These are phyloP conservation scores for Kokia cookei DNA, from an alignment of 441 rosid genomes.

Conservation along the genomic window DNA sequence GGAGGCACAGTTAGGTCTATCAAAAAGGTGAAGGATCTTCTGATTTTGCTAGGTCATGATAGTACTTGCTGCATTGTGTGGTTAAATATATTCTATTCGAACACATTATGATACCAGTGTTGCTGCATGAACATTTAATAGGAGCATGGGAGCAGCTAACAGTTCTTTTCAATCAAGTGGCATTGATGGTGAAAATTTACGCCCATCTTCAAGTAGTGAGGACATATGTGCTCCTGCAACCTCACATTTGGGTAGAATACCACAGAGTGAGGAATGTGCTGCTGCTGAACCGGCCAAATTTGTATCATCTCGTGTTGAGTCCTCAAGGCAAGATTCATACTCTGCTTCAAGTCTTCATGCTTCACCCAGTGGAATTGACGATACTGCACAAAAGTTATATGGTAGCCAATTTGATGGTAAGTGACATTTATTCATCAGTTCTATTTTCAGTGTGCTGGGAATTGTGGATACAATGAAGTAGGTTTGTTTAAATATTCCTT, in stretches of 20 bases:
- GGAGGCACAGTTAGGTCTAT: conserved; percentile 38
- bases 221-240: conserved; percentile 22
- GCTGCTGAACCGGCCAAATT: conserved; percentile 20
- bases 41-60: not conserved
- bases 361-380: conserved; percentile 21
- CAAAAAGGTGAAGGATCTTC: conserved; percentile 37
- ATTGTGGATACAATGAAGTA: not conserved
- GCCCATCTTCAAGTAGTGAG: conserved; percentile 16
- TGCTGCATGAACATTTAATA: conserved; percentile 26
- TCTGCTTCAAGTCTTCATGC: conserved; percentile 12
- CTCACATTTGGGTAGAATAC: conserved; percentile 10
- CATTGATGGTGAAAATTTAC: conserved; percentile 28
- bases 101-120: conserved; percentile 21
- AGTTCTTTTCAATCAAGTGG: conserved; percentile 25
- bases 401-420: conserved; percentile 25
- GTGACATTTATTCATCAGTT: not conserved
- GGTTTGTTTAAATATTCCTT: not conserved
- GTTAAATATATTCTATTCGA: conserved; percentile 7
- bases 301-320: conserved; percentile 1
- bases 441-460: not conserved
- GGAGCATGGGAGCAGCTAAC: conserved; percentile 21
- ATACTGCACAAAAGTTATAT: conserved; percentile 16
- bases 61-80: not conserved
- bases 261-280: conserved; percentile 22
- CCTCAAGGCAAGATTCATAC: conserved; percentile 25